Evolutionary conservation across 495 filamentous ascomycete species (phyloP), one percentile per base, ranked within the genome.

Genomic region (Talaromyces ruber): DNA sequence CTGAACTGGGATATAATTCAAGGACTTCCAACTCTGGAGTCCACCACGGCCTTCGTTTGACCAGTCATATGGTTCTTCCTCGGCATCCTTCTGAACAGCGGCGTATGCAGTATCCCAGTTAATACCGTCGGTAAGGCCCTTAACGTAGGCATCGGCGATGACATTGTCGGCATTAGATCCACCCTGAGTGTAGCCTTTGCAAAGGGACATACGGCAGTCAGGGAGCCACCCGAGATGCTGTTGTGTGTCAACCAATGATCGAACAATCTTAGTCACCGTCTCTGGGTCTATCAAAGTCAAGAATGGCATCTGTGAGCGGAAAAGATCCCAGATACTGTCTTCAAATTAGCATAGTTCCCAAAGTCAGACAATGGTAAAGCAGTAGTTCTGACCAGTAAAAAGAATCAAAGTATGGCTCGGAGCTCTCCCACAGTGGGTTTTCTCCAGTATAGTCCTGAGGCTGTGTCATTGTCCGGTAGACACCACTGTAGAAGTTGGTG

Each of bases 81-180:
- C 89, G 8, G 88, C 88, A 59, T 91, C 81, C 37, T 81, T 86
- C 25, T 86, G 72, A 67, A 91, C 88, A 53, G 89, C 87, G 18
- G 73, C 68, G 62, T 86, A 91, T 3, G 84, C 89, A 25, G 82
- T 82, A 8, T 82, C 74, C 89, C 89, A 92, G 66, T 92, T 76
- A 43, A 92, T 78, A 12, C 71, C 79, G 14, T 78, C 76, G 2
- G 75, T 71, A 18, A 92, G 78, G 5, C 86, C 85, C 64, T 92
- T 92, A 30, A 91, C 78, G 62, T 84, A 91, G 43, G 88, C 87
- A 67, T 92, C 89, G 3, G 85, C 89, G 37, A 92, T 80, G 4
- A 92, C 80, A 58, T 88, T 88, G 66, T 92, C 89, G 1, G 85
- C 84, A 61, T 91, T 90, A 3, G 85, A 90, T 22, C 89, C 89